Percentiles rank a stretch among this genome's conserved stretches.
Evolutionary conservation across 768 basidiomycete species (phyloP).

Genomic region (Trametes sanguinea): DNA sequence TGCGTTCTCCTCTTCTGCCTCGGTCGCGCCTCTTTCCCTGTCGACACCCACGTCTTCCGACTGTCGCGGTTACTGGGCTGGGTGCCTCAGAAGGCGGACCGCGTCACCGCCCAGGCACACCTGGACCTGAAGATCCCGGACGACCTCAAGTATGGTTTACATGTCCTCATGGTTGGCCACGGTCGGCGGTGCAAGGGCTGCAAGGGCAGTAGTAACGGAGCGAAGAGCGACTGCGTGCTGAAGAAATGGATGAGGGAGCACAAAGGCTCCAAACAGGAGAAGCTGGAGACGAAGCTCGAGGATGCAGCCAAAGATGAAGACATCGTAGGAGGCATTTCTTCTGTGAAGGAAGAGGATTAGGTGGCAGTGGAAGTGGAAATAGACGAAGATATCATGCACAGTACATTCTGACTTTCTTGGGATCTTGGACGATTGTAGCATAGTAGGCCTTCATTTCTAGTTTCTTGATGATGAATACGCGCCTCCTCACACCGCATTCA

Average conservation of each 20-base stretch:
- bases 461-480: too few relatives aligned
- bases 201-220: slow-evolving; percentile 35
- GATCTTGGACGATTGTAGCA: background rate
- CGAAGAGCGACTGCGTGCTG: slow-evolving; percentile 36
- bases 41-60: slow-evolving; percentile 65
- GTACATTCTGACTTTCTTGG: background rate
- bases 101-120: slow-evolving; percentile 58
- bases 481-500: too few relatives aligned
- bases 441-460: background rate
- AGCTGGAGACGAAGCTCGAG: slow-evolving; percentile 23
- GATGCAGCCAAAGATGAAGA: slow-evolving; percentile 10
- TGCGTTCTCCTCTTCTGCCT: slow-evolving; percentile 64
- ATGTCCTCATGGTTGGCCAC: slow-evolving; percentile 60
- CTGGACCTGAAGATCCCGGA: slow-evolving; percentile 52
- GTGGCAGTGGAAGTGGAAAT: background rate
- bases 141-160: slow-evolving; percentile 57
- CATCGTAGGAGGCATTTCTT: background rate
- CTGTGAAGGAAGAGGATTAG: slow-evolving; percentile 12
- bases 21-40: slow-evolving; percentile 60
- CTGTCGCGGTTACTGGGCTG: slow-evolving; percentile 53
- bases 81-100: slow-evolving; percentile 49
- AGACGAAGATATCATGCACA: background rate
- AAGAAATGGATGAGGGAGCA: slow-evolving; percentile 39
- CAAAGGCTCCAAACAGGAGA: slow-evolving; percentile 23
- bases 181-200: slow-evolving; percentile 58